phyloP scores from a whole-genome alignment of 495 filamentous ascomycete species.

The Podospora tetraspora region DNA sequence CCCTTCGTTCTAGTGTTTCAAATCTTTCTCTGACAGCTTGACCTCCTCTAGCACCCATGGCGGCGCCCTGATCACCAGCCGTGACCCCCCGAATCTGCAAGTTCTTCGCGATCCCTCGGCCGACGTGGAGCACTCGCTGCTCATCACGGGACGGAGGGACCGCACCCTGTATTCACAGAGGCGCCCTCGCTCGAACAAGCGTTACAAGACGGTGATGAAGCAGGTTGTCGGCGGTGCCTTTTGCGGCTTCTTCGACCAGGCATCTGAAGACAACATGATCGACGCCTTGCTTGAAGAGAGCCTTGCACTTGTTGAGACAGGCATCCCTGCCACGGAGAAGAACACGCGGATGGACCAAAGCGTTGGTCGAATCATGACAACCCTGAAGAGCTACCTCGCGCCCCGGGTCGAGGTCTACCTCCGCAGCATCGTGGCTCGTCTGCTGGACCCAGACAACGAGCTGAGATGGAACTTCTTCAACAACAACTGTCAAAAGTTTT shows the following conservation, averaged over 20 bases:
- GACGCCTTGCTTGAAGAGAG: constrained; percentile 18
- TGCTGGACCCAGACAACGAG: constrained; percentile 20
- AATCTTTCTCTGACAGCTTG: background rate
- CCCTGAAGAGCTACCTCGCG: background rate
- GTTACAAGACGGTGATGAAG: constrained; percentile 40
- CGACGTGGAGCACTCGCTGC: constrained; percentile 13
- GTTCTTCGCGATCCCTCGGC: constrained; percentile 11
- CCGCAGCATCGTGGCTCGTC: constrained; percentile 23
- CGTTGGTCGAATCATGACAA: constrained; percentile 11
- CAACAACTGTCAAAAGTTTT: constrained; percentile 37
- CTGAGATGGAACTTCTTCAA: constrained; percentile 22
- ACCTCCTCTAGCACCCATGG: constrained; percentile 16
- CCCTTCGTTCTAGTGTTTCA: background rate
- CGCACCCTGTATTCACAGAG: constrained; percentile 21
- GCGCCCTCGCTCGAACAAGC: constrained; percentile 22
- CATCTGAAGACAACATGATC: constrained; percentile 26
- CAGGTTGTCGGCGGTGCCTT: constrained; percentile 39
- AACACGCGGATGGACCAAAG: background rate
- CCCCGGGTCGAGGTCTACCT: constrained; percentile 4
- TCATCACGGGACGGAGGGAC: constrained; percentile 15
- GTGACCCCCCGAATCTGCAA: constrained; percentile 30
- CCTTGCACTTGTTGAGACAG: background rate
- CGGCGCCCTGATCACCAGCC: constrained; percentile 29
- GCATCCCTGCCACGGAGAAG: background rate
- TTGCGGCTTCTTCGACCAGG: constrained; percentile 22